Percentiles rank a stretch among this genome's conserved stretches.
phyloP scores from a whole-genome alignment of 805 yeast species.

The Dipodascopsis tothii region DNA sequence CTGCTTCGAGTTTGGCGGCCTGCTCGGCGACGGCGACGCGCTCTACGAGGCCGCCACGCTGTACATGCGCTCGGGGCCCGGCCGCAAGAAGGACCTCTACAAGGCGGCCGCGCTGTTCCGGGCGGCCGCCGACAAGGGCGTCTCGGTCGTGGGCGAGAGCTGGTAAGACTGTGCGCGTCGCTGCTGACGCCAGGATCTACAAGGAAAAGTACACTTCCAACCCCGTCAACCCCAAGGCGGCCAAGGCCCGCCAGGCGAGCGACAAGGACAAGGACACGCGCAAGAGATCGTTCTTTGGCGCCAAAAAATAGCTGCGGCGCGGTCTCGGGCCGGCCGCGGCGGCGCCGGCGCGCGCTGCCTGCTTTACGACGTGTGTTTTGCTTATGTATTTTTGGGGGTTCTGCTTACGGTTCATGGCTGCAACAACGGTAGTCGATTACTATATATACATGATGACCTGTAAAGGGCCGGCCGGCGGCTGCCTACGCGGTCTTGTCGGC shows the following conservation, averaged over 20 bases:
- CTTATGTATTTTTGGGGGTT: too few relatives aligned
- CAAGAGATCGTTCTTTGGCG: constrained; percentile 1
- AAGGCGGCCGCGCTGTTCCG: constrained; percentile 68
- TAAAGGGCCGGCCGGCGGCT: too few relatives aligned
- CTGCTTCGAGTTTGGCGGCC: constrained; percentile 56
- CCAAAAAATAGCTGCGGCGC: not conserved
- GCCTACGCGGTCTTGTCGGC: too few relatives aligned
- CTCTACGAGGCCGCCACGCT: constrained; percentile 61
- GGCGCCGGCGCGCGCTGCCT: too few relatives aligned
- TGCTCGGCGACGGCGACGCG: constrained; percentile 60
- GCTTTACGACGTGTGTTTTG: too few relatives aligned
- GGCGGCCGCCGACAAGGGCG: constrained; percentile 55
- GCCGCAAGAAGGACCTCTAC: constrained; percentile 48
- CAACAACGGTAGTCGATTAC: too few relatives aligned
- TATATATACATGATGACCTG: too few relatives aligned
- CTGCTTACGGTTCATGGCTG: too few relatives aligned
- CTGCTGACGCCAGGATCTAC: constrained; percentile 14
- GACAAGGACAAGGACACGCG: not conserved
- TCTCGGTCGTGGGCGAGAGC: constrained; percentile 54
- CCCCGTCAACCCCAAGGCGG: not conserved
- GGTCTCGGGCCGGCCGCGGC: too few relatives aligned
- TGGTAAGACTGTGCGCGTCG: constrained; percentile 39
- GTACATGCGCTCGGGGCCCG: constrained; percentile 51
- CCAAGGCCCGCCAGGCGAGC: not conserved
- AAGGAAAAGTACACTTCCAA: constrained; percentile 10